These are phyloP conservation scores for Trifolium pratense DNA, from an alignment of 306 rosid species.

Conservation along the genomic window DNA sequence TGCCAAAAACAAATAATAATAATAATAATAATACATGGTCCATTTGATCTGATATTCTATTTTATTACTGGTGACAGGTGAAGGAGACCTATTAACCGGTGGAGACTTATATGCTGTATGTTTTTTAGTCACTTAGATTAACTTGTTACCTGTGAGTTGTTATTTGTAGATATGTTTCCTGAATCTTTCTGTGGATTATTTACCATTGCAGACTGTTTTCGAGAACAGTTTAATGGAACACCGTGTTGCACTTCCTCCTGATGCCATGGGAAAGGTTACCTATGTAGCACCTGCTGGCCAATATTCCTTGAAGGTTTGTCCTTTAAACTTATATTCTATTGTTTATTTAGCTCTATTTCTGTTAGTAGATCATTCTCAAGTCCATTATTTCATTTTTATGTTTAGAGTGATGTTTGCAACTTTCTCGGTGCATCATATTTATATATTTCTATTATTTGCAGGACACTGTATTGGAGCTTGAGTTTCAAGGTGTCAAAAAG, in stretches of 20 bases:
- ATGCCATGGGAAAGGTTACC: constrained; percentile 95
- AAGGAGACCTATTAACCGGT: constrained; percentile 87
- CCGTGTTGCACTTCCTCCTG: constrained; percentile 91
- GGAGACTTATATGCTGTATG: constrained; percentile 99
- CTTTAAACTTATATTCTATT: constrained; percentile 6
- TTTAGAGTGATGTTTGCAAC: constrained; percentile 20
- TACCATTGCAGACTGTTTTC: constrained; percentile 70
- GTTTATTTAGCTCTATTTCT: constrained; percentile 21
- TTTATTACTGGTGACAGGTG: constrained; percentile 63
- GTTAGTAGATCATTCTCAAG: constrained; percentile 17
- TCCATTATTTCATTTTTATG: constrained; percentile 14
- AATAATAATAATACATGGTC: not conserved
- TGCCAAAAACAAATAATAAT: constrained; percentile 3
- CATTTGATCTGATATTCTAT: constrained; percentile 35
- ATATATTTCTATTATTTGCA: constrained; percentile 49
- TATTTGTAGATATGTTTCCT: constrained; percentile 24
- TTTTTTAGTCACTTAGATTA: constrained; percentile 39
- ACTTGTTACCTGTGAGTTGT: constrained; percentile 36
- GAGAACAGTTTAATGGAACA: constrained; percentile 96
- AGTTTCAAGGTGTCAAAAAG: constrained; percentile 96
- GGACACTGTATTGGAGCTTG: constrained; percentile 97
- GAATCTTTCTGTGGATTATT: constrained; percentile 37
- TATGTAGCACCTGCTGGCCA: constrained; percentile 92
- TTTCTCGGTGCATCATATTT: constrained; percentile 27
- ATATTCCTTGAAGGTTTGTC: constrained; percentile 84